Base-by-base conservation (phyloP, 2,329 filamentous ascomycete species). In the Mycocentrospora acerina region DNA sequence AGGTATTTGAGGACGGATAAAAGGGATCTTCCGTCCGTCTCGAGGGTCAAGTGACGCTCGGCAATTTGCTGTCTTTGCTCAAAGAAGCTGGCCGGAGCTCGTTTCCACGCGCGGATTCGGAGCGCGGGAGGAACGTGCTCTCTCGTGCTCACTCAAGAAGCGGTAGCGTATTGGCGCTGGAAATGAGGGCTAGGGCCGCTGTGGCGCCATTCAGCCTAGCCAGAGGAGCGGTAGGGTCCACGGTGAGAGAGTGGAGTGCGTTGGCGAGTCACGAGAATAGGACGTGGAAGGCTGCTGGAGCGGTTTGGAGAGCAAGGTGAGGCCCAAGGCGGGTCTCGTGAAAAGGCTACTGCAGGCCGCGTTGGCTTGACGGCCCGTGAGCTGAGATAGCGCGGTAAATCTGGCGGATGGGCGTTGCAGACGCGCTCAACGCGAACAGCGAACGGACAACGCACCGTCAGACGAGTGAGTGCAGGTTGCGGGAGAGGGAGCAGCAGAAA, bases 291-390 rank as follows among this genome's bases (percentile, higher is more conserved):
- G 42, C 48, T 52, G 49, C 27, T 39, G 37, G 42, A n/a, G 46
- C 38, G 37, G 38, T 33, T 43, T 51, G 39, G 39, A 42, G 42
- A 51, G 24, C 43, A 37, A 48, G 38, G 41, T 54, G 52, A 55
- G 44, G 54, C 44, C 51, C 44, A 47, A 31, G 41, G 44, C 46
- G 47, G 56, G 60, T 62, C 60, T 62, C 55, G 60, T 62, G 55
- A 55, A 45, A 35, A 35, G 58, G 55, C 55, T 60, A 59, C 19
- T 22, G 19, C 19, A 22, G 50, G 44, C 37, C 40, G 18, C 29
- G 43, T 26, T 45, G 57, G 55, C 44, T 41, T 46, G 46, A 42
- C 57, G 59, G 59, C 48, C 59, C 59, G 59, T 46, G 35, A 35
- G 40, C 38, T 33, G 47, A 43, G 24, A 38, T 17, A 18, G 22